phyloP scores from a whole-genome alignment of 208 protist genomes.

The Novymonas esmeraldas region DNA sequence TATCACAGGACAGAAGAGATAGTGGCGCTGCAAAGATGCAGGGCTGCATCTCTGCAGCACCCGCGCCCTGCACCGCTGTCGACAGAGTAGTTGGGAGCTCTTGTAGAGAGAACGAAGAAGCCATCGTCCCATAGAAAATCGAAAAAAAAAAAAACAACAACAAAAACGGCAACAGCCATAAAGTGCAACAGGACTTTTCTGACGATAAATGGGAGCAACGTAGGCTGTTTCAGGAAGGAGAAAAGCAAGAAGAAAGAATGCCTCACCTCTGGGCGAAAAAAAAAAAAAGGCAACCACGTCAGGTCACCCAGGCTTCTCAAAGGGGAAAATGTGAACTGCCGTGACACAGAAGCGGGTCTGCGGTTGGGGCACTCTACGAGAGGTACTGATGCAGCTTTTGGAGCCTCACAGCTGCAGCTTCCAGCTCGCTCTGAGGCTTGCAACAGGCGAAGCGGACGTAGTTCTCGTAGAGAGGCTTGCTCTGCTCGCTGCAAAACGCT shows the following conservation, averaged over 20 bases:
- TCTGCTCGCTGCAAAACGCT: conserved; percentile 70
- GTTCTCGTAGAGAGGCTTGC: conserved; percentile 54
- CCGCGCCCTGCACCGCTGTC: too few species aligned
- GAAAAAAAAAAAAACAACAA: too few species aligned
- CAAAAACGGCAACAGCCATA: not conserved
- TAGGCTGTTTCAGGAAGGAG: too few species aligned
- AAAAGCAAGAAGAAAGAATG: conserved; percentile 13
- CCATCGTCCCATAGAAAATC: too few species aligned
- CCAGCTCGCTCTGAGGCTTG: conserved; percentile 74
- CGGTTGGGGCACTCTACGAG: conserved; percentile 5
- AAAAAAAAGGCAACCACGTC: not conserved
- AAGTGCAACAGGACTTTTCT: not conserved
- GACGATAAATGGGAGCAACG: not conserved
- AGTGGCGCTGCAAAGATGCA: too few species aligned
- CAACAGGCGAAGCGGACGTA: conserved; percentile 91
- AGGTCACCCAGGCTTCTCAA: too few species aligned
- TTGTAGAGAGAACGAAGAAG: too few species aligned
- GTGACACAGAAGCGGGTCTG: too few species aligned
- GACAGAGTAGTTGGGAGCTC: too few species aligned
- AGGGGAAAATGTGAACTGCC: too few species aligned
- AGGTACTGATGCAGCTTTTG: conserved; percentile 52
- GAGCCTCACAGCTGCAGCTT: conserved; percentile 50
- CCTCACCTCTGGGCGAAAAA: not conserved
- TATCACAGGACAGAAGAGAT: too few species aligned
- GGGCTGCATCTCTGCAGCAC: too few species aligned